Evolutionary conservation across 768 basidiomycete genomes (phyloP), one percentile per base, ranked within the genome.

Genomic region (Termitomyces sp.): DNA sequence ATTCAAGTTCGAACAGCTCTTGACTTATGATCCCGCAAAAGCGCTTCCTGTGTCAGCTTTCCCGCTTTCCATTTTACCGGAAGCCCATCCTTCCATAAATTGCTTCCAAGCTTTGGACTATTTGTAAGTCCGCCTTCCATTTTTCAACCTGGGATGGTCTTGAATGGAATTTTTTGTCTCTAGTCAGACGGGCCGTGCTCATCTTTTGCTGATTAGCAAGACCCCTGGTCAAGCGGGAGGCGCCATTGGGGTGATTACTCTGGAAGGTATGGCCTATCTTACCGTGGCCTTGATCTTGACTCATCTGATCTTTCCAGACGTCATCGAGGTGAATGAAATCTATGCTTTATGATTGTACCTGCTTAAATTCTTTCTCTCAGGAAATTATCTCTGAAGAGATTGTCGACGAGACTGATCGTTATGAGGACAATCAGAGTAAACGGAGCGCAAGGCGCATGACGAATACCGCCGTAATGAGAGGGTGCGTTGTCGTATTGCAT

Each of bases 351-450:
- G 8, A n/a, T n/a, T 40, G 13, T 49, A 28, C 11, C 36, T 45
- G 16, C 24, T n/a, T n/a, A 18, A 15, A 44, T 57, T 9, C 3
- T 1, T 2, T 15, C 32, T 62, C 4, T 72, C 74, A 92, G 83
- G 95, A 96, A 81, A 97, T 98, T 63, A 92, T 98, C 20, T 89
- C 91, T 0, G 94, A 97, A 75, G 96, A 97, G 71, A 96, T 97
- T 57, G 90, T 96, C 35, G 95, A 96, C 68, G 95, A 97, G 74
- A 96, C 94, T 2, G 95, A 97, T 74, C 82, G 87, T 32, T 96
- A 90, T 66, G 87, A 92, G 65, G 92, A 94, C 66, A 97, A 96
- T 69, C 87, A 87, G 52, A 88, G 86, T 55, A 95, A 94, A 70
- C 82, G 81, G 61, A 77, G 80, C 8, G 94, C 91, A 0, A 87